Evolutionary conservation across 1,284 basidiomycete species (phyloP).

Genomic region (Irpex sp.): DNA sequence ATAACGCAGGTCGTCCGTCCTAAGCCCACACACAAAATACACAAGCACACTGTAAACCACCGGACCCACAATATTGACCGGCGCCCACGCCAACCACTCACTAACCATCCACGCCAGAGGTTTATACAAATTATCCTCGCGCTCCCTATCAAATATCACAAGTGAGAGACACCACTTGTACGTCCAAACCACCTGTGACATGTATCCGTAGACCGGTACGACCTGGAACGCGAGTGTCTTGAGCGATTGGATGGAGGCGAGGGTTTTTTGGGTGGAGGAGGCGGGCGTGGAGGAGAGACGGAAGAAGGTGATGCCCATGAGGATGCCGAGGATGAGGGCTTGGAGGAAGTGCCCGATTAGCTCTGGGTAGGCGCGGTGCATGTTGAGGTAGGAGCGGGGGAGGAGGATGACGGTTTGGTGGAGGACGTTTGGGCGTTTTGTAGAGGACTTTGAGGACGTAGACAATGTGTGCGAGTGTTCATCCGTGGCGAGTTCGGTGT

Average conservation of each 20-base stretch:
- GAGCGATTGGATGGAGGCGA: slow-evolving; percentile 6
- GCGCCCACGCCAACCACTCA: slow-evolving; percentile 10
- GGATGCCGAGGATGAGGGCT: slow-evolving; percentile 8
- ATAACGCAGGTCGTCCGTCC: slow-evolving; percentile 8
- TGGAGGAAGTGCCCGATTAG: slow-evolving; percentile 10
- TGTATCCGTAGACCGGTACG: slow-evolving; percentile 8
- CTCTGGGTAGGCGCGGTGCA: slow-evolving; percentile 10
- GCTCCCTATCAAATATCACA: slow-evolving; percentile 9
- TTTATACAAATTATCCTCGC: slow-evolving; percentile 9
- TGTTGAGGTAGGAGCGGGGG: slow-evolving; percentile 5
- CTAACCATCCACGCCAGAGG: slow-evolving; percentile 6
- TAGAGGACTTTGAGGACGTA: background rate
- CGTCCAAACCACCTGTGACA: slow-evolving; percentile 10
- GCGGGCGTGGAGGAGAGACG: background rate
- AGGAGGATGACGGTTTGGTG: slow-evolving; percentile 8
- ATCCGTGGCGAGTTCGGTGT: background rate
- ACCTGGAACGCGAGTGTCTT: slow-evolving; percentile 12
- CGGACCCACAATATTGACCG: slow-evolving; percentile 7
- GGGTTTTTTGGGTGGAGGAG: background rate
- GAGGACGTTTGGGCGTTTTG: slow-evolving; percentile 7
- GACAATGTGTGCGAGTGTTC: no score
- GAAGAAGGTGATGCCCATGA: slow-evolving; percentile 11
- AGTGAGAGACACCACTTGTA: slow-evolving; percentile 11
- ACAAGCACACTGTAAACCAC: slow-evolving; percentile 5
- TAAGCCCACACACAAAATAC: slow-evolving; percentile 9